phyloP scores from a whole-genome alignment of 805 yeast species.

The Candida peoriensis region DNA sequence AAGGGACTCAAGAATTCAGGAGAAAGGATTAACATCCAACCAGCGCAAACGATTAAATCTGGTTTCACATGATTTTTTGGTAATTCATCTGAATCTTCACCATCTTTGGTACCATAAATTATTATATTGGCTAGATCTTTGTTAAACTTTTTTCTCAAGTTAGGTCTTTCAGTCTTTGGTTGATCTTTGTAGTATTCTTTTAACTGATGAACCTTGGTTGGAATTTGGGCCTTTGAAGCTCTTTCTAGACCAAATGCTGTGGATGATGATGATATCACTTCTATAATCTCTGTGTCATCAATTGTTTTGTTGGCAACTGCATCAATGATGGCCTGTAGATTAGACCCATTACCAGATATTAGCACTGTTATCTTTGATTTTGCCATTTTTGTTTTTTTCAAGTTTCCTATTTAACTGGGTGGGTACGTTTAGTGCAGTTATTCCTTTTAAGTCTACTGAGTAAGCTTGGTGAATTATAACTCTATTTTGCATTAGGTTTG shows the following conservation, averaged over 20 bases:
- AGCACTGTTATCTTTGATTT: slow-evolving; percentile 49
- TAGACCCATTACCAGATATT: slow-evolving; percentile 95
- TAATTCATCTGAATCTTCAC: slow-evolving; percentile 21
- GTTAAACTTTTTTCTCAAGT: slow-evolving; percentile 70
- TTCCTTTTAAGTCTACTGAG: no score
- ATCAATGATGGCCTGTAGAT: slow-evolving; percentile 90
- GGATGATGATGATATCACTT: slow-evolving; percentile 78
- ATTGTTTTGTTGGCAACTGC: slow-evolving; percentile 40
- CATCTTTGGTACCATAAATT: slow-evolving; percentile 40
- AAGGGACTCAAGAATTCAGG: slow-evolving; percentile 68
- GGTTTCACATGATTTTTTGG: slow-evolving; percentile 45
- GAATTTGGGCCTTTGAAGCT: slow-evolving; percentile 64
- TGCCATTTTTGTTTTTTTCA: slow-evolving; percentile 10
- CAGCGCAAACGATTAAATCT: slow-evolving; percentile 91
- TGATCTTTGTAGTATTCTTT: slow-evolving; percentile 69
- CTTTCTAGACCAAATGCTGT: slow-evolving; percentile 85
- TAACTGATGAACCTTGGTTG: slow-evolving; percentile 68
- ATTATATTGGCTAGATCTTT: slow-evolving; percentile 69
- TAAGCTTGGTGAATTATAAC: no score
- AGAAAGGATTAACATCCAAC: slow-evolving; percentile 94
- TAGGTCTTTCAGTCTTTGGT: slow-evolving; percentile 61
- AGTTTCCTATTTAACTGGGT: no score
- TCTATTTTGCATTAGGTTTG: no score
- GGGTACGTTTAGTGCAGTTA: no score
- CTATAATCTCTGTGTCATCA: slow-evolving; percentile 60